Evolutionary conservation across 306 rosid species (phyloP).

Genomic region (Cucurbita maxima): DNA sequence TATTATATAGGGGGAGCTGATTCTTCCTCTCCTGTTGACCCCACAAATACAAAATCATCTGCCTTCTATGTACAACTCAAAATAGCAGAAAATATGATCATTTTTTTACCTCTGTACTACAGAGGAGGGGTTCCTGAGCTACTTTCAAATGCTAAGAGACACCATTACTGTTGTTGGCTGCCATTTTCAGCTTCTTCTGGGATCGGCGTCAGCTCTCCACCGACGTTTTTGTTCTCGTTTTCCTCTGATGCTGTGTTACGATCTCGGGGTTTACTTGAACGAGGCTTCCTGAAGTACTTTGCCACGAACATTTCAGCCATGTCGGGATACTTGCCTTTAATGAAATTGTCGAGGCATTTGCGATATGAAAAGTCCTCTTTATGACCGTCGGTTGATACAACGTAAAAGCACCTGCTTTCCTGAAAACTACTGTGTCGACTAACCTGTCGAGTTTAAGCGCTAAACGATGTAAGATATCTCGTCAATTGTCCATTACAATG

Average conservation of each 20-base stretch:
- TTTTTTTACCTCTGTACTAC: constrained; percentile 2
- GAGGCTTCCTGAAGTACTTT: constrained; percentile 50
- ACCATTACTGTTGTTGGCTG: constrained; percentile 3
- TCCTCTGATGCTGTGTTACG: neutral
- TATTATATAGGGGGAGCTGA: neutral
- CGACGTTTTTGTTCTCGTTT: neutral
- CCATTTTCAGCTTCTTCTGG: constrained; percentile 19
- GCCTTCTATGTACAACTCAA: constrained; percentile 26
- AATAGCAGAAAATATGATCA: constrained; percentile 12
- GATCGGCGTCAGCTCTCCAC: neutral
- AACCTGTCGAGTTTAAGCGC: constrained; percentile 29
- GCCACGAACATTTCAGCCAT: constrained; percentile 39
- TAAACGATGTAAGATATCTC: neutral
- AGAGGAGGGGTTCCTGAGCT: neutral
- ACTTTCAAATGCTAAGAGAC: neutral
- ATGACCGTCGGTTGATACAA: constrained; percentile 52
- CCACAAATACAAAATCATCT: constrained; percentile 15
- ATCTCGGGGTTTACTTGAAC: constrained; percentile 20
- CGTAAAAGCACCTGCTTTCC: constrained; percentile 68
- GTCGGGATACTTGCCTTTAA: constrained; percentile 46
- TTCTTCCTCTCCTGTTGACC: neutral
- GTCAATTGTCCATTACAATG: neutral
- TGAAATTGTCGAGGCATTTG: constrained; percentile 48
- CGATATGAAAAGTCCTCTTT: constrained; percentile 67
- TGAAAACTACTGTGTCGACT: constrained; percentile 46